These are phyloP conservation scores for Solanum paucissectum DNA, from an alignment of 257 asterid genomes.

Conservation along the genomic window DNA sequence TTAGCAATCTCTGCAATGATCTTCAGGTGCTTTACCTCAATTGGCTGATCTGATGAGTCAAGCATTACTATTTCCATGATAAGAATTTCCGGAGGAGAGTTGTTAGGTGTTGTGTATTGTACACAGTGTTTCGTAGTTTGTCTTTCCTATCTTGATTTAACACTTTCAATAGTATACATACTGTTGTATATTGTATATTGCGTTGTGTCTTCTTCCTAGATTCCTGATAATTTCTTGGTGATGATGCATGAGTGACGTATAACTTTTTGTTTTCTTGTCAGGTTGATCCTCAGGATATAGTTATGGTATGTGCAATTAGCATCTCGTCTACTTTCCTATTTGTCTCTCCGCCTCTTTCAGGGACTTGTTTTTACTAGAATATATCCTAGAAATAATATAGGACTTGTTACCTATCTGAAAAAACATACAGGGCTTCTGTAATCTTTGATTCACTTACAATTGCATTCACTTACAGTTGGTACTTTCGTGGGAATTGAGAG, in stretches of 20 bases:
- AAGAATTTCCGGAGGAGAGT: neutral
- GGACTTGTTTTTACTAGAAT: too few relatives aligned
- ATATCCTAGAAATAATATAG: too few relatives aligned
- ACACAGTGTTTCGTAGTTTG: neutral
- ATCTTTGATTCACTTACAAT: neutral
- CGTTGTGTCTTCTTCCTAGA: neutral
- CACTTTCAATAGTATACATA: neutral
- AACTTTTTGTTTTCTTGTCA: slow-evolving; percentile 18
- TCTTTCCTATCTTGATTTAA: neutral
- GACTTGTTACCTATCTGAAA: neutral
- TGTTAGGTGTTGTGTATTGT: neutral
- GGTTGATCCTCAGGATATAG: slow-evolving; percentile 97
- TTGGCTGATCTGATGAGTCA: neutral
- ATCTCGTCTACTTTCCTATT: neutral
- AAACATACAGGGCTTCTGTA: neutral
- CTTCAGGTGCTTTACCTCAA: slow-evolving; percentile 26
- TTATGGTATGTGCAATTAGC: slow-evolving; percentile 51
- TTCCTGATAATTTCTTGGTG: neutral
- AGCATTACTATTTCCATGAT: neutral
- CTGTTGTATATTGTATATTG: neutral
- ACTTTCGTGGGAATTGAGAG: slow-evolving; percentile 70
- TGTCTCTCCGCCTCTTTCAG: neutral
- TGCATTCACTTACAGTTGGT: slow-evolving; percentile 30
- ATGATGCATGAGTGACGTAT: neutral
- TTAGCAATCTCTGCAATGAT: slow-evolving; percentile 32